These are phyloP conservation scores for Phytophthora boehmeriae DNA, from an alignment of 352 stramenopile species.

Conservation along the genomic window DNA sequence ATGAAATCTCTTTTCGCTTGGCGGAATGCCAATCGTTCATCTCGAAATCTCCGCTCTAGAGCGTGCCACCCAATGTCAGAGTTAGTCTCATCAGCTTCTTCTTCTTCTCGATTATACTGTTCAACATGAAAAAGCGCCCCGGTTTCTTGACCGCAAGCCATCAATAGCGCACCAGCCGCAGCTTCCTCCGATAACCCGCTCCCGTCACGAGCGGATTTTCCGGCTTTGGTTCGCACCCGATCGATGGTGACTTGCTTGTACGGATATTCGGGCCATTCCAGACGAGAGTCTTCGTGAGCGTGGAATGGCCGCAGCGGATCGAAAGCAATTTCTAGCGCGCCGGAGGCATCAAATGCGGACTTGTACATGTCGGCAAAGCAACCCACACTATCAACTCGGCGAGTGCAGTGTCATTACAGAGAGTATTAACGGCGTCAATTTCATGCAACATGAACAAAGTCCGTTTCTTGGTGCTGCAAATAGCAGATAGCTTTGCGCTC, in stretches of 20 bases:
- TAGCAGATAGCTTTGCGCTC: slow-evolving; percentile 2
- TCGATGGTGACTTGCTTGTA: slow-evolving; percentile 76
- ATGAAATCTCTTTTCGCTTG: slow-evolving; percentile 54
- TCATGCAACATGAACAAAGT: slow-evolving; percentile 3
- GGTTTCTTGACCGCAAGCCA: slow-evolving; percentile 46
- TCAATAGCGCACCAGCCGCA: slow-evolving; percentile 58
- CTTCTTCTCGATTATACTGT: slow-evolving; percentile 33
- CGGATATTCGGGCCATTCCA: slow-evolving; percentile 67
- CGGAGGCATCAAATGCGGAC: slow-evolving; percentile 42
- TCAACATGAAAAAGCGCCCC: slow-evolving; percentile 52
- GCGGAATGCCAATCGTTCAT: slow-evolving; percentile 55
- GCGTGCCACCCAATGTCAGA: slow-evolving; percentile 22
- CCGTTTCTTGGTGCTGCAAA: slow-evolving; percentile 34
- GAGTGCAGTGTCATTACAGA: too few relatives aligned
- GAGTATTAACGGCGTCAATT: too few relatives aligned
- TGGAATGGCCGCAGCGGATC: slow-evolving; percentile 58
- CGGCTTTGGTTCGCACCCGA: slow-evolving; percentile 46
- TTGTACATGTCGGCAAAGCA: slow-evolving; percentile 50
- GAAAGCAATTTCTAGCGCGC: slow-evolving; percentile 56
- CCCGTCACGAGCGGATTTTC: slow-evolving; percentile 13
- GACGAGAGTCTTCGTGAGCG: slow-evolving; percentile 42
- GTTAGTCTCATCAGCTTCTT: background rate
- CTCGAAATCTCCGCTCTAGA: slow-evolving; percentile 46
- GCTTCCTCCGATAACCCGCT: slow-evolving; percentile 37
- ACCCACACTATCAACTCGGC: background rate